Evolutionary conservation across 768 basidiomycete genomes (phyloP), one percentile per base, ranked within the genome.

Genomic region (Kwoniella heveanensis): DNA sequence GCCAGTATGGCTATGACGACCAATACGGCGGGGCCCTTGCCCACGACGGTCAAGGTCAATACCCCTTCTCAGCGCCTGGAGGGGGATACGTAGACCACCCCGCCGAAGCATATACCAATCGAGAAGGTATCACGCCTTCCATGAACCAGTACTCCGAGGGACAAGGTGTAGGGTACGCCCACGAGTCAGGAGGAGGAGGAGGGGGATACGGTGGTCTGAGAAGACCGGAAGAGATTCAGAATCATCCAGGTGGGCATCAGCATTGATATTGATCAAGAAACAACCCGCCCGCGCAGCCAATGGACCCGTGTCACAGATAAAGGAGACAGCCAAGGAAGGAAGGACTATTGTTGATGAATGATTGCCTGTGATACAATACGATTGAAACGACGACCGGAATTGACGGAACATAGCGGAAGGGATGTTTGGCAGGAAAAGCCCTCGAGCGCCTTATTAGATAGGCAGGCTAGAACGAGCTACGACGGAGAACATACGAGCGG

Each of bases 341-440:
- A 48, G 36, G 24, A 24, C 27, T 19, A 27, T 22, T 44, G 39
- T 57, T 51, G 26, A 54, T 48, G 26, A 22, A n/a, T n/a, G n/a
- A 19, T 10, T 19, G 10, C 39, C n/a, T n/a, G n/a, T n/a, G n/a
- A n/a, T n/a, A n/a, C n/a, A n/a, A n/a, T n/a, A n/a, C n/a, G n/a
- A n/a, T n/a, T n/a, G n/a, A n/a, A n/a, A n/a, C n/a, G n/a, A n/a
- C n/a, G n/a, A n/a, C n/a, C n/a, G 46, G 50, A 7, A 24, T 32
- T 47, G 6, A n/a, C n/a, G n/a, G n/a, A n/a, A n/a, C n/a, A n/a
- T 53, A 73, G 72, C 72, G 8, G 72, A 73, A 49, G 72, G 72
- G 32, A 66, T 73, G 72, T 69, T 73, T 51, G 72, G 72, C 9
- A 58, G 72, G 53, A 73, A 73, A 36, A 66, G 67, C 39, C 72